Conservation (phyloP, 139 green algal species). For the Pleodorina starrii region DNA sequence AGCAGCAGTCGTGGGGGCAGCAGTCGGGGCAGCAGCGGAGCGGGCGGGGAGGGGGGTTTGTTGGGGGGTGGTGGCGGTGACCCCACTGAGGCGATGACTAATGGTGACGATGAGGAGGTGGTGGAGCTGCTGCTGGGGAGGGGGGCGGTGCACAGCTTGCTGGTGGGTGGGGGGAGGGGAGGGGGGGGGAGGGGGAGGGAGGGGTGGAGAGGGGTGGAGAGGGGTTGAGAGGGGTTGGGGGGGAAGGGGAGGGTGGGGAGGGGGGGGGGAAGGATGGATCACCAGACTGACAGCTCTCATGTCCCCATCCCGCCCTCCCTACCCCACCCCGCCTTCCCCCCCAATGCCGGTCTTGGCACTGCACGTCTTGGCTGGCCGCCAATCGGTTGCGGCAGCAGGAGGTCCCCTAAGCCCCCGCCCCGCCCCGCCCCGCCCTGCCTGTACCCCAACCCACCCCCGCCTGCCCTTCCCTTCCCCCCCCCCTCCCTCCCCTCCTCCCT, state of each 20-base stretch:
- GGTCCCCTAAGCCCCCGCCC: not conserved
- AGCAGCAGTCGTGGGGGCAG: not conserved
- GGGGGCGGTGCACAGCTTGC: slow-evolving; percentile 5
- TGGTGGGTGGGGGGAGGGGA: not conserved
- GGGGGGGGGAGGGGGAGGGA: no score
- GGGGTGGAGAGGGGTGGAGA: no score
- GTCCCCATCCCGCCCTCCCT: no score
- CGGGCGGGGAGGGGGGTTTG: not conserved
- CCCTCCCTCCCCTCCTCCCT: no score
- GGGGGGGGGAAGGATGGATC: no score
- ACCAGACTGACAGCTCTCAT: no score
- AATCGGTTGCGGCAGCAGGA: no score
- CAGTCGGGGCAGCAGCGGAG: not conserved
- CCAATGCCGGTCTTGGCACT: no score
- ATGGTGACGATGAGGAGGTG: slow-evolving; percentile 32
- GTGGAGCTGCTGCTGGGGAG: not conserved
- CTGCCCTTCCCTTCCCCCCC: not conserved
- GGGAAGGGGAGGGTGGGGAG: no score
- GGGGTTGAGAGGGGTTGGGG: no score
- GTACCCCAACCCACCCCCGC: not conserved
- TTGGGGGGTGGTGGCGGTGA: not conserved
- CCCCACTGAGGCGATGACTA: slow-evolving; percentile 8
- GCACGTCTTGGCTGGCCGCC: no score
- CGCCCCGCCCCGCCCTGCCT: not conserved
- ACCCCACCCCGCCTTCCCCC: not conserved